phyloP scores from a whole-genome alignment of 257 asterid species.

The Solanum gracilifrons region DNA sequence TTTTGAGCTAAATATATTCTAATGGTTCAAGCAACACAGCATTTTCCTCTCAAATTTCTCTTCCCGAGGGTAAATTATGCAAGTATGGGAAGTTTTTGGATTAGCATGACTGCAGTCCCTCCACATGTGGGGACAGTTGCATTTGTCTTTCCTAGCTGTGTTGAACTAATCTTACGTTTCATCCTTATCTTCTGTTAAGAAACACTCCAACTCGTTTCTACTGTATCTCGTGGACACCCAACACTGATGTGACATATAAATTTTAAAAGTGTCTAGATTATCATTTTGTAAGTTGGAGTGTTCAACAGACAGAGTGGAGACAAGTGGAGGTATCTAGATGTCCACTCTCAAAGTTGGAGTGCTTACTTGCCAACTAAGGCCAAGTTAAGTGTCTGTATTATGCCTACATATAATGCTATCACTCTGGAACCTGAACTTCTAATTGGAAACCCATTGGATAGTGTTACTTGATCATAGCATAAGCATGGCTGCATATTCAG shows the following conservation, averaged over 20 bases:
- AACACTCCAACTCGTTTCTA: background rate
- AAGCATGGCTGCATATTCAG: constrained; percentile 11
- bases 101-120: background rate
- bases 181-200: background rate
- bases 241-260: background rate
- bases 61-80: background rate
- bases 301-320: too few species aligned
- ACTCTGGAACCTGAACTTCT: background rate
- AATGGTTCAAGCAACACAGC: background rate
- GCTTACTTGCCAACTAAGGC: background rate
- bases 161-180: background rate
- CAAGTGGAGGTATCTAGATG: background rate
- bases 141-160: background rate
- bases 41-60: background rate
- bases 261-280: background rate
- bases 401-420: background rate
- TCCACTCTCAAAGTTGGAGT: background rate
- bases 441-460: background rate
- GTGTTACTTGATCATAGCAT: background rate
- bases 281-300: background rate
- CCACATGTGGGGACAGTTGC: background rate
- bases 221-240: background rate
- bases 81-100: background rate
- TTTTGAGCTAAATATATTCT: background rate
- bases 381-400: background rate